Evolutionary conservation across 148 eudicot species (phyloP).

Genomic region (Persicaria tinctoria): DNA sequence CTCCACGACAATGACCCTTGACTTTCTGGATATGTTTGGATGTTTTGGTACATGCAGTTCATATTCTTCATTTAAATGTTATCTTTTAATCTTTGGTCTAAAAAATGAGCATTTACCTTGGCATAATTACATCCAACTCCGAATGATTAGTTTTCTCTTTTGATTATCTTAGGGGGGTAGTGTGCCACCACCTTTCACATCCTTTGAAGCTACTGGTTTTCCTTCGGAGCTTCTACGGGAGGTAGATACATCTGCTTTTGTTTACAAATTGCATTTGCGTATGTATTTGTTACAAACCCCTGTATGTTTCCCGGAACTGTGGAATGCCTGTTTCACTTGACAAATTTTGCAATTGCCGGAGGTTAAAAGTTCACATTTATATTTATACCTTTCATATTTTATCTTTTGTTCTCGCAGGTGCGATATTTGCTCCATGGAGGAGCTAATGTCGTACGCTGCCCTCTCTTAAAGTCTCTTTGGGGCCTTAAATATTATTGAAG

Average conservation of each 20-base stretch:
- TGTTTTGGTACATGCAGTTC: not conserved
- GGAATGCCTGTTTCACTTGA: constrained; percentile 17
- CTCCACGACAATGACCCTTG: not conserved
- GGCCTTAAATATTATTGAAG: constrained; percentile 59
- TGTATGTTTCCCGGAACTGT: not conserved
- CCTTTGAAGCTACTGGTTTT: constrained; percentile 80
- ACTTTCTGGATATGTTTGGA: not conserved
- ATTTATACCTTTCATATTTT: constrained; percentile 37
- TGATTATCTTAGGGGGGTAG: constrained; percentile 42
- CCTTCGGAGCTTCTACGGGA: constrained; percentile 75
- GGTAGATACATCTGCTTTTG: constrained; percentile 34
- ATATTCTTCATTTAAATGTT: not conserved
- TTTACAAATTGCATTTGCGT: not conserved
- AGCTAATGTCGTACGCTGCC: constrained; percentile 95
- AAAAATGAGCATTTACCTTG: not conserved
- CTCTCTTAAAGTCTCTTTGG: constrained; percentile 47
- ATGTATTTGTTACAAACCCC: not conserved
- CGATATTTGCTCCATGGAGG: constrained; percentile 99
- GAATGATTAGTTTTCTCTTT: not conserved
- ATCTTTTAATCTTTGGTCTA: not conserved
- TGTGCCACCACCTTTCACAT: constrained; percentile 69
- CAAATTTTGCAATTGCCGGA: constrained; percentile 41
- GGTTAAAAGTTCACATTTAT: constrained; percentile 44
- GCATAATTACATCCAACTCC: not conserved
- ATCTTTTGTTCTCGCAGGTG: constrained; percentile 90